phyloP scores from a whole-genome alignment of 805 yeast species.

The Isabelozyma pseudorhagii region DNA sequence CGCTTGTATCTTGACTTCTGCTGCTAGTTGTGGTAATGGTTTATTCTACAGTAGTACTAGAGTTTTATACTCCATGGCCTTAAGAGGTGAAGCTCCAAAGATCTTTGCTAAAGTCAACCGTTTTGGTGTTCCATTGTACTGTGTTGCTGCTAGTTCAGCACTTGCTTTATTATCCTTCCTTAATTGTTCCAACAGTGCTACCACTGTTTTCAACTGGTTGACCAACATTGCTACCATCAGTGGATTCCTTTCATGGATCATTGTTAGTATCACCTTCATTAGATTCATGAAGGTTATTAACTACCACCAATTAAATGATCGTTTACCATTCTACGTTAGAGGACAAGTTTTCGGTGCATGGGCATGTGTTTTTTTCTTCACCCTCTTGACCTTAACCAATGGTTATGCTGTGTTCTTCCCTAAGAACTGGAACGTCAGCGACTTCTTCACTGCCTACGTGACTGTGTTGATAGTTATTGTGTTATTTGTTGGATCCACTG shows the following conservation, averaged over 20 bases:
- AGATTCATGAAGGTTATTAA: conserved; percentile 59
- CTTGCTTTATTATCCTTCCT: conserved; percentile 25
- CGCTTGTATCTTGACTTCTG: conserved; percentile 70
- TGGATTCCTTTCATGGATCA: conserved; percentile 59
- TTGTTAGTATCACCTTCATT: conserved; percentile 55
- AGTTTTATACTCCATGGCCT: conserved; percentile 20
- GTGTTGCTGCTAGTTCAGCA: conserved; percentile 14
- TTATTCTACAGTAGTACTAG: conserved; percentile 26
- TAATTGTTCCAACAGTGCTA: conserved; percentile 50
- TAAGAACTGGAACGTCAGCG: background rate
- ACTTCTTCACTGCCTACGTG: conserved; percentile 3
- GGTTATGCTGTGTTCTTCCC: conserved; percentile 39
- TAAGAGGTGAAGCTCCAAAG: conserved; percentile 16
- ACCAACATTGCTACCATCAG: conserved; percentile 69
- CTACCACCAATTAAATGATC: conserved; percentile 44
- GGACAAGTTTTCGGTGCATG: conserved; percentile 51
- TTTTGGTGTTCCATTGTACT: conserved; percentile 19
- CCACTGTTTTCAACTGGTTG: conserved; percentile 68
- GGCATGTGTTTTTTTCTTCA: conserved; percentile 42
- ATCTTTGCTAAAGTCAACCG: conserved; percentile 10
- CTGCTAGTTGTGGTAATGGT: conserved; percentile 59
- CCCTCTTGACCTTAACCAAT: conserved; percentile 54
- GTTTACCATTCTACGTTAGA: conserved; percentile 50
- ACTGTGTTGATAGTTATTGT: conserved; percentile 2
- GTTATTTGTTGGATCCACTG: background rate